A percentile compares a stretch with the other conserved stretches of the same genome.
These are phyloP conservation scores for Komagataella phaffii DNA, from an alignment of 805 yeast genomes.

Conservation along the genomic window DNA sequence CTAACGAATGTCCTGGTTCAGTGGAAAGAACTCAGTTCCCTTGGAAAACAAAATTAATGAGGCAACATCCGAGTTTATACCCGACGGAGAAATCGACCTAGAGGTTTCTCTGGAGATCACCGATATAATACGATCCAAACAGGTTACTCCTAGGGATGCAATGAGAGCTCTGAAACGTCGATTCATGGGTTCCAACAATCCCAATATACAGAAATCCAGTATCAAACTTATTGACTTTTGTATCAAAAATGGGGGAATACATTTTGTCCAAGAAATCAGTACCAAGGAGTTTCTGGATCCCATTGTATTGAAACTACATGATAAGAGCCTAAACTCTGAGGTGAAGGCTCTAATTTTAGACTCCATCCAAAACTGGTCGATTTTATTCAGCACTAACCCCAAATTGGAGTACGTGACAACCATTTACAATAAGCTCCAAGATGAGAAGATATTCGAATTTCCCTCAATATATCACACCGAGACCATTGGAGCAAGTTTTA, in stretches of 20 bases:
- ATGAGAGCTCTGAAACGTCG: slow-evolving; percentile 77
- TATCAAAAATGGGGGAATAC: slow-evolving; percentile 86
- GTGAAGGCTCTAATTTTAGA: slow-evolving; percentile 51
- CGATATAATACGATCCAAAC: slow-evolving; percentile 74
- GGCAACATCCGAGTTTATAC: slow-evolving; percentile 84
- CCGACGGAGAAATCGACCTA: slow-evolving; percentile 79
- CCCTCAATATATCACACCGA: slow-evolving; percentile 36
- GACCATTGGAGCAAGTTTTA: slow-evolving; percentile 30
- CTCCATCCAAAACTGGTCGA: slow-evolving; percentile 65
- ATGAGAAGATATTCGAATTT: slow-evolving; percentile 48
- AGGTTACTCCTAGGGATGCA: slow-evolving; percentile 66
- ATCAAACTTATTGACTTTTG: slow-evolving; percentile 74
- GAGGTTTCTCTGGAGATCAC: slow-evolving; percentile 67
- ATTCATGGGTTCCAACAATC: slow-evolving; percentile 50
- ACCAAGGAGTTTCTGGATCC: slow-evolving; percentile 81
- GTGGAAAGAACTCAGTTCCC: slow-evolving; percentile 19
- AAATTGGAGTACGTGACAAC: slow-evolving; percentile 53
- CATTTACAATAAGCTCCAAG: slow-evolving; percentile 42
- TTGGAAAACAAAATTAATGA: slow-evolving; percentile 53
- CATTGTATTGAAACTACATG: slow-evolving; percentile 31
- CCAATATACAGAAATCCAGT: slow-evolving; percentile 66
- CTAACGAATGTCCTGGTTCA: slow-evolving; percentile 38
- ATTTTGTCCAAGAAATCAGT: slow-evolving; percentile 67
- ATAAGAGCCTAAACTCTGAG: slow-evolving; percentile 22
- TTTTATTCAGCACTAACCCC: slow-evolving; percentile 54